phyloP scores from a whole-genome alignment of 108 stramenopile genomes.

The Licmophora abbreviata region DNA sequence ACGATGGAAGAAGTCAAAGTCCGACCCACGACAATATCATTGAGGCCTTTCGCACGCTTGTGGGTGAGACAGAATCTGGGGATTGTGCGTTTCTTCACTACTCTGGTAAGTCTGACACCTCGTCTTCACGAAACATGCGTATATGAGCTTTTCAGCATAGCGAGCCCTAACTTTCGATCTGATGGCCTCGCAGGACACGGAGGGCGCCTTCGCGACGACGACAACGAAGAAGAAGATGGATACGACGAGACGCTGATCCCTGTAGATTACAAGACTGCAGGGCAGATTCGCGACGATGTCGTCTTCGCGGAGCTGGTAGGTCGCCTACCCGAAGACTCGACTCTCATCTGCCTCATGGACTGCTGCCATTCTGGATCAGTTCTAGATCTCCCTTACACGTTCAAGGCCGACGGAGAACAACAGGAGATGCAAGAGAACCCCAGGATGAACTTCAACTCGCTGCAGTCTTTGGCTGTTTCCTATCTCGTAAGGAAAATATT shows the following conservation, averaged over 20 bases:
- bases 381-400: constrained; percentile 74
- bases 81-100: constrained; percentile 64
- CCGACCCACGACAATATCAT: constrained; percentile 63
- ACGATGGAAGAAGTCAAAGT: constrained; percentile 42
- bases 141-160: too few relatives aligned
- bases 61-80: constrained; percentile 33
- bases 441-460: background rate
- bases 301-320: constrained; percentile 60
- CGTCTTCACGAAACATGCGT: constrained; percentile 43
- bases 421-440: background rate
- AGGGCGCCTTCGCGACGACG: constrained; percentile 51
- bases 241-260: constrained; percentile 82
- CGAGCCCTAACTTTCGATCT: constrained; percentile 22
- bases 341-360: constrained; percentile 34
- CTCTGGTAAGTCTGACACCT: constrained; percentile 51
- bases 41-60: constrained; percentile 40
- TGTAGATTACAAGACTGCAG: constrained; percentile 58
- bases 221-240: constrained; percentile 62
- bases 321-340: constrained; percentile 49
- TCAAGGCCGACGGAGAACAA: constrained; percentile 42
- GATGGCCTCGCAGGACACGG: constrained; percentile 56
- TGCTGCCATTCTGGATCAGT: constrained; percentile 88
- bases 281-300: constrained; percentile 78
- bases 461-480: background rate
- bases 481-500: background rate